Evolutionary conservation across 1,284 basidiomycete genomes (phyloP), one percentile per base, ranked within the genome.

Genomic region (Fistulina hepatica): DNA sequence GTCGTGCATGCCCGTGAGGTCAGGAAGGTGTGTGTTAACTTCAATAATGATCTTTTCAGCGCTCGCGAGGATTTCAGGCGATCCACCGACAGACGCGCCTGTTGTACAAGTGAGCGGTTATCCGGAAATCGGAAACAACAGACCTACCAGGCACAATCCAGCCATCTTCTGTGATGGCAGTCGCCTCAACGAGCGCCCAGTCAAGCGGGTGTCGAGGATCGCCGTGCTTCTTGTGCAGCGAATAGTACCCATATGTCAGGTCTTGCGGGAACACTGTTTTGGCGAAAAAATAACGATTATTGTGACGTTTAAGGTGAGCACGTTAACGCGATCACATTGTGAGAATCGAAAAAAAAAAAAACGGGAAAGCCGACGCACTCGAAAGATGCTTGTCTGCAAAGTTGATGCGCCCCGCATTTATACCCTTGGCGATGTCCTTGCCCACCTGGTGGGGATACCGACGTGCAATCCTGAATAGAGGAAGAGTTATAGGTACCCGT

Each of bases 21-120:
- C 64, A 0, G 63, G 66, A 25, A 64, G 58, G 22, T 48, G 52
- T 4, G 67, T 70, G 54, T 70, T 69, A 38, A 71, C 66, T 51
- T 71, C 67, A 37, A 71, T 63, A 40, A 71, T 68, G 43, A 71
- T 70, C 44, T 64, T 67, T 39, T 69, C 67, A 1, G 69, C 67
- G 10, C 52, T 53, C 42, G 65, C 61, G 8, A 72, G 43, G 34
- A 72, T 69, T 46, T 72, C 69, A 3, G 68, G 68, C 1, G 65
- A 66, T 2, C 68, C 69, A 23, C 69, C 68, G n/a, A 71, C 67
- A 1, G 65, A 68, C 4, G 67, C 67, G 35, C 64, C 61, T 53
- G 20, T 21, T 30, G 16, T 17, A 21, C 26, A 9, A 21, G 6
- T 12, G 16, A 31, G 24, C 20, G 21, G 9, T 21, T 16, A n/a